A percentile compares a stretch with the other conserved stretches of the same genome.
Conservation (phyloP, 139 green algal genomes). For the Volvox africanus region DNA sequence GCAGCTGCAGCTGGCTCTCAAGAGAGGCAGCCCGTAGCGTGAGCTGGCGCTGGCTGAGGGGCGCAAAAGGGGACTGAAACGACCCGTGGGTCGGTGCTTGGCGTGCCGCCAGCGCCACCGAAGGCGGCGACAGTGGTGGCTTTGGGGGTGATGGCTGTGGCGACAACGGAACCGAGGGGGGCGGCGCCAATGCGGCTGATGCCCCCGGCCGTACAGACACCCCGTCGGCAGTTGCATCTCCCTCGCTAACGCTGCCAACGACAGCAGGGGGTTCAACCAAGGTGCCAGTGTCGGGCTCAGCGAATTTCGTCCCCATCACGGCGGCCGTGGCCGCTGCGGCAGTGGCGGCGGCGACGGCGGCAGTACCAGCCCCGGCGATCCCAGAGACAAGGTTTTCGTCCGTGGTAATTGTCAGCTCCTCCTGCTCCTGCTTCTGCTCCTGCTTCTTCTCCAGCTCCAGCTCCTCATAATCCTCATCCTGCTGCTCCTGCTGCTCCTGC, state of each 20-base stretch:
- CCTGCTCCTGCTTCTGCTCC: too few species aligned
- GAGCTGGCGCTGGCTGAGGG: conserved; percentile 29
- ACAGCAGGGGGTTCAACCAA: background rate
- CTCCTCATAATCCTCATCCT: too few species aligned
- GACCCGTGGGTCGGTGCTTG: background rate
- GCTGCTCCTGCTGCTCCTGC: too few species aligned
- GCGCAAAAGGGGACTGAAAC: conserved; percentile 22
- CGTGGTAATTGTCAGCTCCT: too few species aligned
- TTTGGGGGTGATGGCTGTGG: background rate
- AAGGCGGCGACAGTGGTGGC: background rate
- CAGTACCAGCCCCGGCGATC: background rate
- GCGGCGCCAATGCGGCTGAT: background rate
- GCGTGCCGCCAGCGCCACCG: background rate
- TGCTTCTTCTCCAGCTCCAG: too few species aligned
- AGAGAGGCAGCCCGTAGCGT: conserved; percentile 22
- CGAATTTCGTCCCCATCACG: too few species aligned
- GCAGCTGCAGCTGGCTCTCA: conserved; percentile 18
- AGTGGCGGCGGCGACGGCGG: background rate
- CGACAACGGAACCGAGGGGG: background rate
- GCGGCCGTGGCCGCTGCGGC: background rate
- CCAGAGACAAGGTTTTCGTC: too few species aligned
- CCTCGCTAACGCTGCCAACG: background rate
- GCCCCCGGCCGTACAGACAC: too few species aligned
- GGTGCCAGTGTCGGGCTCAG: too few species aligned
- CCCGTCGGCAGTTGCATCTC: background rate